Percentiles rank a stretch among this genome's conserved stretches.
phyloP scores from a whole-genome alignment of 2,329 filamentous ascomycete species.

The Colletotrichum sp. region DNA sequence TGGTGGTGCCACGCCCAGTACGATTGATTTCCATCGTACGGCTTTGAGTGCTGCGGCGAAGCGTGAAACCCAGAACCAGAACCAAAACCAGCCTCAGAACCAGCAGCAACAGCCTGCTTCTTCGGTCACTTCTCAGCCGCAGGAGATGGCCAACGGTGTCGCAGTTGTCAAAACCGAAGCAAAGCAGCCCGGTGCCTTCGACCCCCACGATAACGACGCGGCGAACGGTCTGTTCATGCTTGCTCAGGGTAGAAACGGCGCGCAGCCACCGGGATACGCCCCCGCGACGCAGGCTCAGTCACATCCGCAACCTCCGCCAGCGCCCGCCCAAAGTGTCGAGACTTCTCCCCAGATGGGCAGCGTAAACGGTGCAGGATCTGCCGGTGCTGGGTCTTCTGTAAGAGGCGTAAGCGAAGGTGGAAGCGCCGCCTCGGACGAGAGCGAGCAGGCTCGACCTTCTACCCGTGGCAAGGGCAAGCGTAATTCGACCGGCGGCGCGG shows the following conservation, averaged over 20 bases:
- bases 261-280: slow-evolving; percentile 55
- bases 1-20: slow-evolving; percentile 86
- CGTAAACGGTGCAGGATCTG: slow-evolving; percentile 51
- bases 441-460: slow-evolving; percentile 69
- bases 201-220: slow-evolving; percentile 92
- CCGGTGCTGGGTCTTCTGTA: slow-evolving; percentile 39
- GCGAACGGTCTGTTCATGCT: slow-evolving; percentile 94
- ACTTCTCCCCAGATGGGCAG: slow-evolving; percentile 57
- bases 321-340: slow-evolving; percentile 39
- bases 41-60: slow-evolving; percentile 81
- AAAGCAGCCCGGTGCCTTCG: slow-evolving; percentile 71
- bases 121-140: slow-evolving; percentile 25
- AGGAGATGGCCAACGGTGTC: slow-evolving; percentile 42
- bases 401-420: slow-evolving; percentile 70
- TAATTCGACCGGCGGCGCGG: slow-evolving; percentile 46
- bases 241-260: slow-evolving; percentile 74
- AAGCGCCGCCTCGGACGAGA: slow-evolving; percentile 76
- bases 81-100: slow-evolving; percentile 33
- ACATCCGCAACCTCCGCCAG: slow-evolving; percentile 53
- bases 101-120: slow-evolving; percentile 22
- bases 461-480: slow-evolving; percentile 75
- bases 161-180: slow-evolving; percentile 49
- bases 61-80: slow-evolving; percentile 53
- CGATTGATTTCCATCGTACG: slow-evolving; percentile 93
- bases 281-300: slow-evolving; percentile 49